Evolutionary conservation across 352 stramenopile genomes (phyloP).

Genomic region (Globisporangium radiosum): DNA sequence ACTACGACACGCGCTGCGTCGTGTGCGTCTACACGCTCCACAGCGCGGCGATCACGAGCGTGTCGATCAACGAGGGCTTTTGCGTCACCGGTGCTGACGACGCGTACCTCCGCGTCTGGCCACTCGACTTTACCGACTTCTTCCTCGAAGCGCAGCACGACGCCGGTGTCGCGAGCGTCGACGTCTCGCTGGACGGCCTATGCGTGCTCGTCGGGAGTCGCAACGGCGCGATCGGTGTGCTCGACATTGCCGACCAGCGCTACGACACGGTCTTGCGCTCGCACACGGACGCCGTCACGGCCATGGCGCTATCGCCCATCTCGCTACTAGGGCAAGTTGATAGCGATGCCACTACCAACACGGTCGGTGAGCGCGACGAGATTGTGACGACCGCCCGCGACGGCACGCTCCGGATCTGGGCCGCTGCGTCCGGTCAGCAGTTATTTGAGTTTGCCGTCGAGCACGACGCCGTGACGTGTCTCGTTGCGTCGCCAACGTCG

Average conservation of each 20-base stretch:
- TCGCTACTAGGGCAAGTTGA: constrained; percentile 1
- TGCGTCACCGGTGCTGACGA: constrained; percentile 86
- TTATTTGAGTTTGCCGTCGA: constrained; percentile 82
- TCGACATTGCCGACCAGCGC: constrained; percentile 76
- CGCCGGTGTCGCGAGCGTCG: constrained; percentile 44
- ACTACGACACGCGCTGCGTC: constrained; percentile 79
- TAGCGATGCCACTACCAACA: background rate
- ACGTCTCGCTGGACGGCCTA: constrained; percentile 77
- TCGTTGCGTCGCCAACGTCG: constrained; percentile 38
- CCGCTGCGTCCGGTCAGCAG: constrained; percentile 48
- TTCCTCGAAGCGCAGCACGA: constrained; percentile 89
- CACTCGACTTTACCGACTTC: constrained; percentile 89
- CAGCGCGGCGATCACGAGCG: constrained; percentile 71
- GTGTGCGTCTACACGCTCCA: constrained; percentile 89
- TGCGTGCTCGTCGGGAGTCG: constrained; percentile 64
- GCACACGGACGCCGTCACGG: constrained; percentile 50
- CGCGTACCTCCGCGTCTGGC: constrained; percentile 87
- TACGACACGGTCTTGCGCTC: constrained; percentile 81
- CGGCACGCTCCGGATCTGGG: constrained; percentile 83
- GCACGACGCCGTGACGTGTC: constrained; percentile 49
- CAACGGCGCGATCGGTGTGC: constrained; percentile 76
- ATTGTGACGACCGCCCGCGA: constrained; percentile 68
- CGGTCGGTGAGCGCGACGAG: constrained; percentile 15
- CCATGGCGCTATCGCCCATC: constrained; percentile 21
- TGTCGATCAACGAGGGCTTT: constrained; percentile 87